These are phyloP conservation scores for Phalaenopsis hybrid DNA, from an alignment of 116 monocot species.

Conservation along the genomic window DNA sequence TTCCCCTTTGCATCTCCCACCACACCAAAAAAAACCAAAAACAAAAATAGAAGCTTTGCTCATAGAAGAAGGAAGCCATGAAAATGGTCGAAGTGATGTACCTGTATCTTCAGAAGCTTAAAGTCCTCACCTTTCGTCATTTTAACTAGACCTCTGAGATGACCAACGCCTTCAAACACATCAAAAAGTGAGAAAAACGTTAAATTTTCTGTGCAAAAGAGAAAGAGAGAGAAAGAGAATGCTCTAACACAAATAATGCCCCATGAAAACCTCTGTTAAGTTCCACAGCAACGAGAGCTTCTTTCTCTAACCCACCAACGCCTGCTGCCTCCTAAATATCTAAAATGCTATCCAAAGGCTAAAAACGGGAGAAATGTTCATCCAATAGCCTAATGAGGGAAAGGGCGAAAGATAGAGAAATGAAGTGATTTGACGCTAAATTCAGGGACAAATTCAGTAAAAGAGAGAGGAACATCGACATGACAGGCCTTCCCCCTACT, in stretches of 20 bases:
- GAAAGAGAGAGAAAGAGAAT: background rate
- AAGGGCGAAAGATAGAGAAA: background rate
- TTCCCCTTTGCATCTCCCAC: background rate
- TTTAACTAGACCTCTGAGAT: slow-evolving; percentile 4
- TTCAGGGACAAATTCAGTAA: background rate
- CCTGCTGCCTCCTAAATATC: background rate
- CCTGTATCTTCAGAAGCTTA: slow-evolving; percentile 54
- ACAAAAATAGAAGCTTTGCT: background rate
- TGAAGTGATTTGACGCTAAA: slow-evolving; percentile 15
- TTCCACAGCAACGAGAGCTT: background rate
- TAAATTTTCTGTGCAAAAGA: background rate
- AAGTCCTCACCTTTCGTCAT: slow-evolving; percentile 58
- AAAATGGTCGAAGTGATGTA: background rate
- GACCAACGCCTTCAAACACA: no score
- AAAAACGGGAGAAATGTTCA: background rate
- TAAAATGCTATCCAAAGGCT: slow-evolving; percentile 12
- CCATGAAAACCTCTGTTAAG: background rate
- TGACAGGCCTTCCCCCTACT: background rate
- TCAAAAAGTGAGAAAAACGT: background rate
- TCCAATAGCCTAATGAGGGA: background rate
- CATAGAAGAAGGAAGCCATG: background rate
- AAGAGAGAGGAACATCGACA: slow-evolving; percentile 6
- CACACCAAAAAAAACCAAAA: background rate
- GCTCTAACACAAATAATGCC: background rate
- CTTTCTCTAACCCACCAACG: no score